A percentile compares a stretch with the other conserved stretches of the same genome.
These are phyloP conservation scores for Rhizopus sp. DNA, from an alignment of 371 early-diverging fungal species.

Conservation along the genomic window DNA sequence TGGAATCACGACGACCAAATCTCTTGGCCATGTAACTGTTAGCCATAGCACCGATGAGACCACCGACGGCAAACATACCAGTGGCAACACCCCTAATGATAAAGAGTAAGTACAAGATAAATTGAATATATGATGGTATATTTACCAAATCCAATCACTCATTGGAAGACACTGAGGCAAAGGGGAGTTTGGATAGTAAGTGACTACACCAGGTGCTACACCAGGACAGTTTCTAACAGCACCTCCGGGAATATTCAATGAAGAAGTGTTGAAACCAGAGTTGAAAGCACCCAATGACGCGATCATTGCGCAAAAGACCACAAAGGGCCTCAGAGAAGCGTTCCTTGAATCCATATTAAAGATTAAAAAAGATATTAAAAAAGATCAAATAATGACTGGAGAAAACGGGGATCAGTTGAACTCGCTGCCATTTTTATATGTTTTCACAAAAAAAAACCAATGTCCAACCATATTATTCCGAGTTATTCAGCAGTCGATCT, in stretches of 20 bases:
- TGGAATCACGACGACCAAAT: slow-evolving; percentile 70
- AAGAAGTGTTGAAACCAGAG: slow-evolving; percentile 49
- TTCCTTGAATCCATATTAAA: slow-evolving; percentile 18
- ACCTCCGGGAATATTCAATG: slow-evolving; percentile 47
- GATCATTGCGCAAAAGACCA: slow-evolving; percentile 42
- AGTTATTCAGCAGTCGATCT: slow-evolving; percentile 4
- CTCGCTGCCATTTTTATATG: neutral
- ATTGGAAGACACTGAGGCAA: slow-evolving; percentile 51
- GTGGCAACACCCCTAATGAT: slow-evolving; percentile 59
- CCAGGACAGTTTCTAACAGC: slow-evolving; percentile 39
- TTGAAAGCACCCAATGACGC: slow-evolving; percentile 48
- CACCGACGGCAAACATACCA: slow-evolving; percentile 74
- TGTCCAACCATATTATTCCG: slow-evolving; percentile 1
- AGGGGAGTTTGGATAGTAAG: slow-evolving; percentile 39
- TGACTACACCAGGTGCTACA: slow-evolving; percentile 36
- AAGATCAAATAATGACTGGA: neutral
- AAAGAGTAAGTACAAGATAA: slow-evolving; percentile 19
- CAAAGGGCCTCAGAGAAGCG: slow-evolving; percentile 28
- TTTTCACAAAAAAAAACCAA: neutral
- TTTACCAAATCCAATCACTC: slow-evolving; percentile 52
- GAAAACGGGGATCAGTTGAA: no score
- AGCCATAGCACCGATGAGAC: slow-evolving; percentile 69
- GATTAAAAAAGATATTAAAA: slow-evolving; percentile 1
- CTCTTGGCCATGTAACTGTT: slow-evolving; percentile 58
- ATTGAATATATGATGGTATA: slow-evolving; percentile 7